A percentile compares a stretch with the other conserved stretches of the same genome.
These are phyloP conservation scores for Penicillium rolfsii DNA, from an alignment of 2,329 filamentous ascomycete genomes.

Conservation along the genomic window DNA sequence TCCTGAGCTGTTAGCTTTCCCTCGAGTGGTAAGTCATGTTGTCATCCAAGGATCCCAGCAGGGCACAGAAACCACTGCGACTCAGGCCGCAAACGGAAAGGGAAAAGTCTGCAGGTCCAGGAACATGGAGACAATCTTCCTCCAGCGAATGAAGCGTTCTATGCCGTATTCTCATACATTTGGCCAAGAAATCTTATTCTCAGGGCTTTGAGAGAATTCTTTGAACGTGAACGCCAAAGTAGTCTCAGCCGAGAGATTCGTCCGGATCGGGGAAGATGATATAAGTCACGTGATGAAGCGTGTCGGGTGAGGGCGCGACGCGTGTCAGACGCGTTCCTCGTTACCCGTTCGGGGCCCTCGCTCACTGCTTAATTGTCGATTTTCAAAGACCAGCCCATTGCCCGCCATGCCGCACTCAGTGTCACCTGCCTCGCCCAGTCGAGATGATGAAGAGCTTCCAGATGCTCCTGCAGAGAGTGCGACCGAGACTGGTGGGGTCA, in stretches of 20 bases:
- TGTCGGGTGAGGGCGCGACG: conserved; percentile 32
- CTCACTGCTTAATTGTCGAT: neutral
- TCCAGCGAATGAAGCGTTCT: neutral
- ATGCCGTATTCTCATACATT: neutral
- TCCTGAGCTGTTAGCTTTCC: neutral
- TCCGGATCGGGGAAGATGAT: conserved; percentile 23
- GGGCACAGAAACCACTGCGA: conserved; percentile 17
- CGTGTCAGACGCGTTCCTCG: conserved; percentile 30
- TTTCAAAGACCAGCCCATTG: neutral
- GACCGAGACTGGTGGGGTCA: conserved; percentile 38
- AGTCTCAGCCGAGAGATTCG: conserved; percentile 1
- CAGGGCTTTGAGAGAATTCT: neutral
- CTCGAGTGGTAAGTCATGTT: conserved; percentile 16
- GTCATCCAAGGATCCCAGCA: conserved; percentile 22
- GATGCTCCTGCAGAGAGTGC: conserved; percentile 39
- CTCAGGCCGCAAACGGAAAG: conserved; percentile 22
- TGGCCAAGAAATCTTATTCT: too few relatives aligned
- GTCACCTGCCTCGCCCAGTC: conserved; percentile 45
- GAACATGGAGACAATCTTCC: neutral
- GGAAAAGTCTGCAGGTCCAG: neutral
- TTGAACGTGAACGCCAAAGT: neutral
- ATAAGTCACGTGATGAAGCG: conserved; percentile 11
- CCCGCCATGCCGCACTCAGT: conserved; percentile 45
- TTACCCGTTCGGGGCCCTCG: conserved; percentile 26
- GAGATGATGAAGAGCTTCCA: conserved; percentile 47